Percentiles rank a stretch among this genome's conserved stretches.
Evolutionary conservation across 2,329 filamentous ascomycete species (phyloP).

Genomic region (Zasmidium angulare): DNA sequence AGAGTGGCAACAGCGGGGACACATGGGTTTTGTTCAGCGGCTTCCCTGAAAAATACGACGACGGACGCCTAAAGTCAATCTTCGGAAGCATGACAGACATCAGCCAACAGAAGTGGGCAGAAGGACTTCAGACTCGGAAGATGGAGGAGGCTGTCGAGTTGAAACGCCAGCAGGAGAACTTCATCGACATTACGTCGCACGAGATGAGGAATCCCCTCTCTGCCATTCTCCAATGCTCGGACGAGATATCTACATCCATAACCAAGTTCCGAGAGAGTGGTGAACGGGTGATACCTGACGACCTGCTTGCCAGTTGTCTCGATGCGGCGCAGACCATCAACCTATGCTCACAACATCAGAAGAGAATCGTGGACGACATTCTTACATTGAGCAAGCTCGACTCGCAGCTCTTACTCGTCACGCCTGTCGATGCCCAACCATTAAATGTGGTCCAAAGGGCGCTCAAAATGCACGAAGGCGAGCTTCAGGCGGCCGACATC

Average conservation of each 20-base stretch:
- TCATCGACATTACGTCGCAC: conserved; percentile 44
- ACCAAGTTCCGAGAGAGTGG: conserved; percentile 48
- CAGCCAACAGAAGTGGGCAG: conserved; percentile 80
- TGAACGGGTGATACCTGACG: conserved; percentile 31
- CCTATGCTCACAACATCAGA: conserved; percentile 76
- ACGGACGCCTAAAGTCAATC: conserved; percentile 68
- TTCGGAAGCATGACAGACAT: conserved; percentile 85
- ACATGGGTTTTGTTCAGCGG: conserved; percentile 78
- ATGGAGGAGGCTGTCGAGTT: conserved; percentile 79
- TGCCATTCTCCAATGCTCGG: conserved; percentile 73
- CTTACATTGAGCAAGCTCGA: conserved; percentile 74
- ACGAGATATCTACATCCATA: conserved; percentile 64
- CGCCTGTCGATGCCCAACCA: conserved; percentile 68
- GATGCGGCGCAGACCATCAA: conserved; percentile 77
- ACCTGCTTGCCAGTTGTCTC: conserved; percentile 60
- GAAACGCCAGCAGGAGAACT: conserved; percentile 66
- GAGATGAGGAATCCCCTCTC: conserved; percentile 68
- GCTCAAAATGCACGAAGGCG: conserved; percentile 76
- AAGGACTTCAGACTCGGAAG: conserved; percentile 73
- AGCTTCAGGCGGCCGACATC: conserved; percentile 69
- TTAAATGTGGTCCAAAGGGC: conserved; percentile 65
- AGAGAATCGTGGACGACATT: conserved; percentile 74
- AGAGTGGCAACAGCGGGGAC: conserved; percentile 60
- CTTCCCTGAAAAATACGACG: conserved; percentile 67
- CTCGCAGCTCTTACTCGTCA: conserved; percentile 70